Evolutionary conservation across 2,329 filamentous ascomycete species (phyloP), one percentile per base, ranked within the genome.

Genomic region (Aspergillus ustus): DNA sequence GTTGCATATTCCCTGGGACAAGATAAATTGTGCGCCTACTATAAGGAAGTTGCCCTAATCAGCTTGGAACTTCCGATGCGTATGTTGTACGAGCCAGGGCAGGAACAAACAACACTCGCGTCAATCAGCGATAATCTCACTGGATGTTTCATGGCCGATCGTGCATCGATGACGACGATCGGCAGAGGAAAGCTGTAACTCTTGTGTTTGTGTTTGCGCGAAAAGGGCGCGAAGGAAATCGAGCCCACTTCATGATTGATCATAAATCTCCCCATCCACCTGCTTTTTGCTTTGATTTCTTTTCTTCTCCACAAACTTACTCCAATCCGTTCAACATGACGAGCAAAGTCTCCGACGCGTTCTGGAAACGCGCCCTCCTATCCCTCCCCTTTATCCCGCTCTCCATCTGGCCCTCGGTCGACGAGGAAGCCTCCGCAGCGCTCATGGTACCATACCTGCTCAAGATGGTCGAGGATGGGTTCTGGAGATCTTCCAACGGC

Each of bases 401-500:
- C 20, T 57, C 31, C 22, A 11, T 51, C 25, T 51, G 49, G 49
- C 25, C 25, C 8, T 34, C 13, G 49, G 13, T 51, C 15, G 49
- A 51, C 15, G n/a, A n/a, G 6, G 29, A 51, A n/a, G 34, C 20
- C 13, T 57, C 44, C 48, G 11, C 43, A 19, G 19, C 20, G 11
- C 44, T n/a, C 2, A 20, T 50, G 7, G 22, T 49, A 28, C 28
- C 17, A 1, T 29, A 50, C 5, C 29, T 51, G 25, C 19, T 31
- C 3, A 25, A 34, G 15, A 51, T 45, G 34, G 9, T 25, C 25
- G 11, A 54, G 7, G 11, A 37, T 13, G 62, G 49, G 7, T 6
- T 22, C 11, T 64, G 37, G 44, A 53, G 20, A 11, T 48, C 59
- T 2, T 40, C 48, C 13, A 55, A 57, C n/a, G 62, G 62, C 2